Base-by-base conservation (phyloP, 2,329 filamentous ascomycete species). In the Exophiala calicioides region DNA sequence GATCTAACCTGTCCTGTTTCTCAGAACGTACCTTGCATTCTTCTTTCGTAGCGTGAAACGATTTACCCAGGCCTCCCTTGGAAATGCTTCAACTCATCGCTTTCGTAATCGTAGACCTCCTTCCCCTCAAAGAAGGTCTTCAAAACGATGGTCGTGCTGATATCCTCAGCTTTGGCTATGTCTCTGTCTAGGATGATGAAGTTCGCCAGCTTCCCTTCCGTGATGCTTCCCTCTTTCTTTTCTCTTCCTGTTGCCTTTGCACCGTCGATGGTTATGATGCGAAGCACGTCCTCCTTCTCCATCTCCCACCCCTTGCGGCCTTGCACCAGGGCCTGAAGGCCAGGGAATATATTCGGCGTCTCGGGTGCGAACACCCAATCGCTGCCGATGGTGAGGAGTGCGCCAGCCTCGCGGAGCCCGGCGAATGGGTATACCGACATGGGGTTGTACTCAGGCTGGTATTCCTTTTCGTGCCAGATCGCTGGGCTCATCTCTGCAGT, bases 121-220 rank as follows among this genome's bases (percentile, higher is more conserved):
- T 48, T 37, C 4, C 57, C 57, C 35, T 58, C 55, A 40, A 66
- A 66, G 38, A 58, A 65, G 2, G 62, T 65, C 52, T 57, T 56
- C 33, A 63, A 34, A 7, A 66, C 62, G 13, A 31, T 56, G 5
- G 62, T 62, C 1, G 55, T 58, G 3, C 44, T 53, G 35, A 65
- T 64, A 3, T 60, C 49, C 30, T 43, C 32, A 1, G 60, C 63
- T 20, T 56, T 53, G 37, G 56, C 63, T 19, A 65, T 46, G 50
- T 66, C 60, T 10, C 53, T 32, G 50, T 64, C 59, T 10, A 65
- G 46, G 9, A 60, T 51, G 37, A 65, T 63, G 27, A 67, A 64
- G 45, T 63, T 65, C 13, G 62, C 63, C 42, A 52, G 58, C 55
- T 67, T 66, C 15, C 62, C 60, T 1, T 60, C 47, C 40, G 60